Evolutionary conservation across 257 asterid species (phyloP), one percentile per base, ranked within the genome.

Genomic region (Rehmannia glutinosa): DNA sequence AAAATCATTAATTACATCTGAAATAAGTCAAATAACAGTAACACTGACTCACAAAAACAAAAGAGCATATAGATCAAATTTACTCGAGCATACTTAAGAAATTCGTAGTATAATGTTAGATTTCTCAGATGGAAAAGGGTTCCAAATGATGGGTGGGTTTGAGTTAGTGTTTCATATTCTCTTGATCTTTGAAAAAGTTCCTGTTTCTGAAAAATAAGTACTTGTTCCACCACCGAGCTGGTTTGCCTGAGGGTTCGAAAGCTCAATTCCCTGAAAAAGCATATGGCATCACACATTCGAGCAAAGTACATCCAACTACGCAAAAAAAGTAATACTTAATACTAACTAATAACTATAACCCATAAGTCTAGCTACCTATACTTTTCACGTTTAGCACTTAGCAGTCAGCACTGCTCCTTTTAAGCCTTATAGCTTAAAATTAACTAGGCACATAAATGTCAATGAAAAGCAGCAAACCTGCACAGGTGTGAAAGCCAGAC

Each of bases 401-500:
- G 36, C n/a, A 17, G 19, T 25, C 16, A 33, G 19, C 12, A 24
- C 42, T 39, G 66, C 15, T 24, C 45, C 13, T 38, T 25, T 36
- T 6, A 11, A 24, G 16, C 23, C 45, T 21, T 28, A 6, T 1
- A 5, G 19, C 49, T 24, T 21, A 39, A 19, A 21, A 28, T 15
- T 19, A 30, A 50, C 36, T 20, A 66, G 25, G 42, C 50, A 53
- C 45, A 27, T 7, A 19, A 9, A 32, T 46, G 47, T 25, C 36
- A 32, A 8, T 28, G 58, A 66, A 43, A 49, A 64, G 64, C 35
- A 72, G 61, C 73, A 71, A 53, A 90, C 99, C 97, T 93, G 99
- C 76, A 93, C 99, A 11, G 99, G 99, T 3, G 99, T 93, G 79
- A 93, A 93, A 61, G 96, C 97, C 82, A 93, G 79, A 73, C 96